Evolutionary conservation across 2,329 filamentous ascomycete species (phyloP).

Genomic region (Colletotrichum euphorbiae): DNA sequence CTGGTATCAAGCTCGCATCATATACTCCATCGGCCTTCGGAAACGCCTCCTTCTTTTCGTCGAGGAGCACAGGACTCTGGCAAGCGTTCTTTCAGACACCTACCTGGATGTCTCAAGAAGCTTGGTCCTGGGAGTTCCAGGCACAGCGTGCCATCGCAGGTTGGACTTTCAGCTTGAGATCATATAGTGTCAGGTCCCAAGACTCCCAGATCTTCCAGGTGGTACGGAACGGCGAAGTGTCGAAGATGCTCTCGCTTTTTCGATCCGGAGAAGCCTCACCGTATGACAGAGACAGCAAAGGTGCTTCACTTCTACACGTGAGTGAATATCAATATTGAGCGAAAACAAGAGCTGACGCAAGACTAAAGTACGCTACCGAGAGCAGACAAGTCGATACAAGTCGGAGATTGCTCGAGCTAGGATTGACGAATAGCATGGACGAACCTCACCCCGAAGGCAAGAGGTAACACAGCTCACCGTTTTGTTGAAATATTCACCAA

Average conservation of each 20-base stretch:
- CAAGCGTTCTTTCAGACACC: not conserved
- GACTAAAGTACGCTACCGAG: not conserved
- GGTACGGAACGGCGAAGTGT: not conserved
- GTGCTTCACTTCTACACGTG: not conserved
- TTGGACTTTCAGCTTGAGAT: too few relatives aligned
- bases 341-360: not conserved
- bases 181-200: too few relatives aligned
- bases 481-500: too few relatives aligned
- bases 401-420: too few relatives aligned
- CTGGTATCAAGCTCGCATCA: not conserved
- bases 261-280: not conserved
- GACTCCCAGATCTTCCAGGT: not conserved
- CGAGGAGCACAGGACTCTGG: not conserved
- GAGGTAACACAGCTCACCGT: too few relatives aligned
- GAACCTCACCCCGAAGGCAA: too few relatives aligned
- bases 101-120: not conserved
- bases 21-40: not conserved
- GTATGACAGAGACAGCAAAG: not conserved
- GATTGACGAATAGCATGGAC: too few relatives aligned
- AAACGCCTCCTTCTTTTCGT: not conserved
- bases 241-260: not conserved
- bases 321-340: not conserved
- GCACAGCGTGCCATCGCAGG: not conserved
- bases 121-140: not conserved
- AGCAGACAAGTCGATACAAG: too few relatives aligned